Base-by-base conservation (phyloP, 1,284 basidiomycete genomes). In the Vanrija sp. region DNA sequence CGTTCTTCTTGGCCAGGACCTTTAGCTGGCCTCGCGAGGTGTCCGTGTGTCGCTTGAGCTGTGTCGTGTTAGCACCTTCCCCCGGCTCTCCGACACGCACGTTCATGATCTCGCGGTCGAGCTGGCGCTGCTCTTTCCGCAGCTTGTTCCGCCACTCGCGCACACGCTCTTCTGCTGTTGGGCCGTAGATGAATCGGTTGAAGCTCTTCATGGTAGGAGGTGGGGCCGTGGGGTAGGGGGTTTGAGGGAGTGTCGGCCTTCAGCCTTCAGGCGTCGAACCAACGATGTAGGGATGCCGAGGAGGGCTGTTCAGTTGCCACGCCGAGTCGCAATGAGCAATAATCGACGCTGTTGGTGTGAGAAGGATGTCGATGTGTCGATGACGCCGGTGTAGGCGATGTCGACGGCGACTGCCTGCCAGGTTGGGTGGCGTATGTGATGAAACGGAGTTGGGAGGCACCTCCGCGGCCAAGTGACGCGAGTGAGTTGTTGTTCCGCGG, bases 71-170 rank as follows among this genome's bases (percentile, higher is more conserved):
- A 39, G 37, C 23, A 6, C 15, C n/a, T n/a, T 19, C 10, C 49
- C 20, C 36, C 35, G 27, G 19, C 24, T 1, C 1, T 18, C 3
- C 19, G 24, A 4, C 54, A 80, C 84, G 75, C 65, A 94, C 91
- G 85, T 94, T 88, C 78, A 85, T 86, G 79, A 93, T 91, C 78
- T 96, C 93, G 75, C 90, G 81, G 64, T 97, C 94, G 50, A 97
- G 77, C 57, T 83, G 80, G 23, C 94, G 83, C 68, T 85, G 81
- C 75, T 97, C 88, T 50, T 82, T 74, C 45, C 88, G 85, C 56
- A 97, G 78, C 73, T 89, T 91, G 18, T 79, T 66, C 71, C 96
- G 91, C 94, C 94, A 97, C 75, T 83, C 81, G 47, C 86, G 83
- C 14, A 96, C 86, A 66, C 83, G 85, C 78, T 97, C 95, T 75